phyloP scores from a whole-genome alignment of 768 basidiomycete genomes.

The Tylopilus vinaceipallidus region DNA sequence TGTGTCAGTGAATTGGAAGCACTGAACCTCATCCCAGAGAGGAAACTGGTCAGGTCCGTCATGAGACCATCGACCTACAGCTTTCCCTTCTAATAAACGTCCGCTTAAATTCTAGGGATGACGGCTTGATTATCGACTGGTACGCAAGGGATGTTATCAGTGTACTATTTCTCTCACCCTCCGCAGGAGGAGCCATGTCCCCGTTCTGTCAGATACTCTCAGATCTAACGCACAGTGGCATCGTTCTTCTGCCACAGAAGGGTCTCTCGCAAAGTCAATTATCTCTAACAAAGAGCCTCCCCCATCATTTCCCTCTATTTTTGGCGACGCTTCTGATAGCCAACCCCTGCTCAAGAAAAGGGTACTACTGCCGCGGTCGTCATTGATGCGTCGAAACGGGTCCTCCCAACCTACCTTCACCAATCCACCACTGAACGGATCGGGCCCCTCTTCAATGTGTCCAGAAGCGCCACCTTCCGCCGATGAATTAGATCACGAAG shows the following conservation, averaged over 20 bases:
- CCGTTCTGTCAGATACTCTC: constrained; percentile 34
- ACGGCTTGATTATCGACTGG: constrained; percentile 33
- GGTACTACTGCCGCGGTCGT: constrained; percentile 19
- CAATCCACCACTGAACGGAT: background rate
- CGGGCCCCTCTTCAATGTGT: background rate
- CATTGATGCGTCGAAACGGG: constrained; percentile 7
- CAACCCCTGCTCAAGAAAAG: constrained; percentile 7
- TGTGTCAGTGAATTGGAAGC: constrained; percentile 20
- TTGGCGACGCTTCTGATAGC: background rate
- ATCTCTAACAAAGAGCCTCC: background rate
- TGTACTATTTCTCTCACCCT: background rate
- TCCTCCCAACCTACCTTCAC: background rate
- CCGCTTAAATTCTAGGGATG: constrained; percentile 19
- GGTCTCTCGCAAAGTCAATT: background rate
- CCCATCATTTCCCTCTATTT: background rate
- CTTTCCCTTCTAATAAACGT: background rate
- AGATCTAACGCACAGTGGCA: constrained; percentile 23
- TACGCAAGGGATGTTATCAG: constrained; percentile 3
- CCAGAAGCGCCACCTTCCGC: background rate
- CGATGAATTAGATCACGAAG: constrained; percentile 4
- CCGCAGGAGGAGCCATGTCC: constrained; percentile 28
- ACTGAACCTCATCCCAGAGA: constrained; percentile 23
- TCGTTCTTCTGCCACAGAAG: background rate
- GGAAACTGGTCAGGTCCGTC: constrained; percentile 28
- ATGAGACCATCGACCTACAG: background rate